These are phyloP conservation scores for Aspergillus egyptiacus DNA, from an alignment of 495 filamentous ascomycete genomes.

Conservation along the genomic window DNA sequence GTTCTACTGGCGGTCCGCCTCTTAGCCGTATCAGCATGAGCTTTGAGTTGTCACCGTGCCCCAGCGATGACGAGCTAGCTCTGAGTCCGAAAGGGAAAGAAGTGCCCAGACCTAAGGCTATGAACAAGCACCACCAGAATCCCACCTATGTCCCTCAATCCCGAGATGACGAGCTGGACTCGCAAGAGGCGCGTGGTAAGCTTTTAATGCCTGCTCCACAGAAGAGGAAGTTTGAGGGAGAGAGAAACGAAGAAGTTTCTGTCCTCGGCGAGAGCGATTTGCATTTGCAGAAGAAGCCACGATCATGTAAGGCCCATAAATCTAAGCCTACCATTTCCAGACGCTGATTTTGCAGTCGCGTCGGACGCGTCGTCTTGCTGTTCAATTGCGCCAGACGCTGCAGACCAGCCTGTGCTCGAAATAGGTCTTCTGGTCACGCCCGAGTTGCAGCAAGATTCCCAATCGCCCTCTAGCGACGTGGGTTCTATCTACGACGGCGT, in stretches of 20 bases:
- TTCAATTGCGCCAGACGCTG: background rate
- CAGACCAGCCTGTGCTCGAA: background rate
- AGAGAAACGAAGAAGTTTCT: background rate
- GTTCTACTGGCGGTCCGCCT: background rate
- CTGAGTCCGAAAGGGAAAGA: background rate
- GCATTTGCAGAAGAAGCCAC: background rate
- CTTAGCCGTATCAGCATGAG: background rate
- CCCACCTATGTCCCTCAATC: background rate
- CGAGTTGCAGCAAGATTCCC: no score
- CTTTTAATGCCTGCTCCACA: background rate
- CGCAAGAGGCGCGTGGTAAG: background rate
- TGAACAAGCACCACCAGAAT: background rate
- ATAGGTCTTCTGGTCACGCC: background rate
- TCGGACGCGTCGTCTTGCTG: background rate
- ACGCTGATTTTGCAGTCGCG: background rate
- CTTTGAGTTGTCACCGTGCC: background rate
- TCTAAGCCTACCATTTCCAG: background rate
- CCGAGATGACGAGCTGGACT: background rate
- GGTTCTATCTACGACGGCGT: no score
- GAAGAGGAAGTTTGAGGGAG: slow-evolving; percentile 7
- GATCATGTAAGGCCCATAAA: background rate
- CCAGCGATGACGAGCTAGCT: background rate
- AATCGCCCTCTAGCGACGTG: background rate
- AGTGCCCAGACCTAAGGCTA: background rate
- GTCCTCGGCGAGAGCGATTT: background rate